Percentiles rank a stretch among this genome's conserved stretches.
Conservation (phyloP, 2,329 filamentous ascomycete species). For the Xylaria arbuscula region DNA sequence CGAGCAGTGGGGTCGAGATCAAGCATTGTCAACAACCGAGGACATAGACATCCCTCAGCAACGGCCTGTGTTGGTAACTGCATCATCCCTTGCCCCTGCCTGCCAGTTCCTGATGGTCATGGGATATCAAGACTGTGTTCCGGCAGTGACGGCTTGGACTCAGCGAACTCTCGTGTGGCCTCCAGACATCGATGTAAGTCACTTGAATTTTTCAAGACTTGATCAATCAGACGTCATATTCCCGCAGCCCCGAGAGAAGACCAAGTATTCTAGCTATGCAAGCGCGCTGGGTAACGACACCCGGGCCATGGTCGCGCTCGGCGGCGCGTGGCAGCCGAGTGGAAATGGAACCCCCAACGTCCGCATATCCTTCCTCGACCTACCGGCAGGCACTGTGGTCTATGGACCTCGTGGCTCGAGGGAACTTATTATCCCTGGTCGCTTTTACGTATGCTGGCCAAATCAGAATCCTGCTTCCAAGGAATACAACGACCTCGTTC, state of each 20-base stretch:
- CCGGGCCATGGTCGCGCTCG: slow-evolving; percentile 19
- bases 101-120: slow-evolving; percentile 27
- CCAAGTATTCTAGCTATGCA: background rate
- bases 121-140: slow-evolving; percentile 1
- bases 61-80: slow-evolving; percentile 18
- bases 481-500: slow-evolving; percentile 21
- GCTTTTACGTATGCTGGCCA: slow-evolving; percentile 28
- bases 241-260: background rate
- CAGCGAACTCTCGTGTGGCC: slow-evolving; percentile 22
- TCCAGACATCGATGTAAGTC: slow-evolving; percentile 16
- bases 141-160: slow-evolving; percentile 18
- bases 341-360: slow-evolving; percentile 21
- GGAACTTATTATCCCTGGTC: slow-evolving; percentile 8
- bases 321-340: slow-evolving; percentile 11
- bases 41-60: slow-evolving; percentile 28
- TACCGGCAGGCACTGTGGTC: slow-evolving; percentile 14
- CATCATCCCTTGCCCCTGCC: slow-evolving; percentile 28
- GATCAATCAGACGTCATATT: slow-evolving; percentile 12
- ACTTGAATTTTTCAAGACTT: background rate
- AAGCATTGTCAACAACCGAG: slow-evolving; percentile 3
- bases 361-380: slow-evolving; percentile 23
- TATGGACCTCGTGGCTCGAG: slow-evolving; percentile 18
- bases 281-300: slow-evolving; percentile 7
- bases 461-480: background rate
- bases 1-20: slow-evolving; percentile 26